Conservation (phyloP, 352 stramenopile genomes). For the Phytophthora sp. region DNA sequence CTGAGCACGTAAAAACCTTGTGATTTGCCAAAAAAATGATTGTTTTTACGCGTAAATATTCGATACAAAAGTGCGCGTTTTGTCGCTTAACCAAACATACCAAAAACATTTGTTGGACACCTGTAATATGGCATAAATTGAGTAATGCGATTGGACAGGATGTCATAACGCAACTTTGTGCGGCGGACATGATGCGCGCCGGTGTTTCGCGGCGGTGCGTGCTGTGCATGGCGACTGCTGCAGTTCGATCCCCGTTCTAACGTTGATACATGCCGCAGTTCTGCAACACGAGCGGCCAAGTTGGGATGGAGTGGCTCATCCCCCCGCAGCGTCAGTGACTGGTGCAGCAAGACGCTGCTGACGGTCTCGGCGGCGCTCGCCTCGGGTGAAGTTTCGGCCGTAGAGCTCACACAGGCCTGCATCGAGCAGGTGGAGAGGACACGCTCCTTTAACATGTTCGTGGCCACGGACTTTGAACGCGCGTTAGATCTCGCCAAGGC, state of each 20-base stretch:
- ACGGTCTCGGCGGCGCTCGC: constrained; percentile 56
- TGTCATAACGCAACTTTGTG: constrained; percentile 22
- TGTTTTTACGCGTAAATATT: constrained; percentile 27
- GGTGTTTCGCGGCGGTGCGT: constrained; percentile 24
- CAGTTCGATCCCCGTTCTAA: constrained; percentile 1
- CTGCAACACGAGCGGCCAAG: constrained; percentile 1
- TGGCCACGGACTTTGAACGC: constrained; percentile 71
- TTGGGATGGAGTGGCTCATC: not conserved
- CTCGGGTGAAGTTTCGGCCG: constrained; percentile 53
- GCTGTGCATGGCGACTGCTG: not conserved
- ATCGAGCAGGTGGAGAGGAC: constrained; percentile 79
- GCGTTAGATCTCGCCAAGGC: constrained; percentile 70
- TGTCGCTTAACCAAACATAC: too few species aligned
- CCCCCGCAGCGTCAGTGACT: constrained; percentile 51
- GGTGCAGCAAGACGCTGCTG: constrained; percentile 67
- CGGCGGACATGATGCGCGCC: constrained; percentile 33
- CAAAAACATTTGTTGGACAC: too few species aligned
- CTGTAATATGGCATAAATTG: not conserved
- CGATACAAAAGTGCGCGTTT: not conserved
- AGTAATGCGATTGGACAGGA: constrained; percentile 2
- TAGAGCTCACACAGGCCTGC: constrained; percentile 71
- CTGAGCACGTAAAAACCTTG: not conserved
- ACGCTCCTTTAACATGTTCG: constrained; percentile 83
- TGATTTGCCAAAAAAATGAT: not conserved
- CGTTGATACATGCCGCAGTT: constrained; percentile 10